Evolutionary conservation across 371 early-diverging fungal genomes (phyloP), one percentile per base, ranked within the genome.

Genomic region (Rhizomucor miehei): DNA sequence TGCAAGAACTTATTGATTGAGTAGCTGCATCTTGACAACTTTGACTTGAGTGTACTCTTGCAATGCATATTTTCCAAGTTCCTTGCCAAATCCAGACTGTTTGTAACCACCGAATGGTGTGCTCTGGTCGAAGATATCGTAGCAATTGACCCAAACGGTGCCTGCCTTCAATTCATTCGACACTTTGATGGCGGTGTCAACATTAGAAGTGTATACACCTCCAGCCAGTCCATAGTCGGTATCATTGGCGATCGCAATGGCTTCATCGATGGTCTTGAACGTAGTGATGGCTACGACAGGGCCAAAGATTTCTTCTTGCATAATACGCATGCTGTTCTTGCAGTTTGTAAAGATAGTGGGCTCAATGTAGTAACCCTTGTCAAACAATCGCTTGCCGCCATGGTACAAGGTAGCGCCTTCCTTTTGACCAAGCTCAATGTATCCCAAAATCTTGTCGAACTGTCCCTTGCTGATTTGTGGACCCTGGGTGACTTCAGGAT

Each of bases 91-190:
- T 17, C 96, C 96, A 43, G 85, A 85, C 72, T 87, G 79, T 73
- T 92, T 93, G 68, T 84, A 87, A 1, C 96, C 96, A 59, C 96
- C 96, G 65, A 92, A 93, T 2, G 94, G 92, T 67, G 89, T 77
- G 34, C 74, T 65, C 51, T 71, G 68, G 57, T 69, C 71, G 56
- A 71, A 73, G 4, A 71, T 63, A 58, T 70, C 71, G 51, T 57
- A 74, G 47, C 66, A 71, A 46, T 77, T 75, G 9, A 71, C 86
- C 92, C 93, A 92, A 11, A 93, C 83, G 16, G 89, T 90, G 17
- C 95, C 95, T 1, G 92, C 82, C 52, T 85, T 78, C 45, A 94
- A 64, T 54, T 71, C 77, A 37, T 81, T 82, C 52, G 82, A 77
- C 52, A 80, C 63, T 58, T 68, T 67, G 48, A 84, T 82, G 17